Conservation (phyloP, 306 rosid genomes). For the Datisca glomerata region DNA sequence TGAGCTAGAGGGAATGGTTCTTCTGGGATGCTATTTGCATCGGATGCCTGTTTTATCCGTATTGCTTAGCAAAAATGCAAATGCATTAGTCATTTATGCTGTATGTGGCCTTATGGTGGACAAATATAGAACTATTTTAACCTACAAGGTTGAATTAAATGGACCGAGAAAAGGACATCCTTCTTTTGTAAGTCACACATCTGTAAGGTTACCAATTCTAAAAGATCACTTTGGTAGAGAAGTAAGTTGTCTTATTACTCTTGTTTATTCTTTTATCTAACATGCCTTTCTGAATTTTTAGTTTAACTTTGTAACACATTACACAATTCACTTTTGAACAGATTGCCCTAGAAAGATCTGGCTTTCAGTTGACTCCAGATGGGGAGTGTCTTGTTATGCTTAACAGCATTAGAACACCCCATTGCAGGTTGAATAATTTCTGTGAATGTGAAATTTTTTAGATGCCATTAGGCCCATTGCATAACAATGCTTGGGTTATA, state of each 20-base stretch:
- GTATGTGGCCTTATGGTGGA: constrained; percentile 39
- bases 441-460: no score
- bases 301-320: constrained; percentile 2
- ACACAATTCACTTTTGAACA: constrained; percentile 17
- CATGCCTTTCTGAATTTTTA: constrained; percentile 2
- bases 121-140: constrained; percentile 41
- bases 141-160: constrained; percentile 42
- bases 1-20: constrained; percentile 28
- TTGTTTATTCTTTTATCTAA: background rate
- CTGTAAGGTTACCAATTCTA: constrained; percentile 38
- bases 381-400: constrained; percentile 55
- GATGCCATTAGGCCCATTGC: no score
- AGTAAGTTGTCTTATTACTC: constrained; percentile 39
- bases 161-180: constrained; percentile 53
- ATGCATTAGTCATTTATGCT: constrained; percentile 50
- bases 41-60: constrained; percentile 58
- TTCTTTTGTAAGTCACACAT: constrained; percentile 52
- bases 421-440: constrained; percentile 59
- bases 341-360: constrained; percentile 50
- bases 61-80: constrained; percentile 32
- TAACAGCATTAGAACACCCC: constrained; percentile 59
- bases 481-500: no score
- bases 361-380: constrained; percentile 64
- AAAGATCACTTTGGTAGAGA: constrained; percentile 34
- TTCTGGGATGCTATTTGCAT: constrained; percentile 68